Evolutionary conservation across 2,329 filamentous ascomycete genomes (phyloP), one percentile per base, ranked within the genome.

Genomic region (Lasiodiplodia sp.): DNA sequence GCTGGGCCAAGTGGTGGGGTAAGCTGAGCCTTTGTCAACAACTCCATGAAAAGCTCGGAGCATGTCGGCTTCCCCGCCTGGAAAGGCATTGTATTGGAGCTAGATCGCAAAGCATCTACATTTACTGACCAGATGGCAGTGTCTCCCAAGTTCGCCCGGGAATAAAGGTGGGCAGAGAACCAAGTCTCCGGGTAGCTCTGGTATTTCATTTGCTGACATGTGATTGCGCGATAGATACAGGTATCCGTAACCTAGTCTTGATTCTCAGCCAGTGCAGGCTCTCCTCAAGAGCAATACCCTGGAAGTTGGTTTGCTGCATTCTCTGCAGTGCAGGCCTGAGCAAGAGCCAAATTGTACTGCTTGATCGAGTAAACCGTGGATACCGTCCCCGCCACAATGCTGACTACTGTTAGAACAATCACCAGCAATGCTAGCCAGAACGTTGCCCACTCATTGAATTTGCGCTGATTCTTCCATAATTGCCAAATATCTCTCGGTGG

Each of bases 1-100:
- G 3, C n/a, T 34, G 2, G 25, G 18, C 58, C 47, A 52, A 38
- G 44, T 38, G 18, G 60, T 52, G 60, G 60, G 60, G 60, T 64
- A 62, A 64, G 60, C 60, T 64, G 60, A 38, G 2, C 2, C 12
- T 18, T 6, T n/a, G 47, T 38, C 44, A 31, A 34, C 60, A 49
- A 23, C 7, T 38, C 18, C 12, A 18, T 21, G 60, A 47, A 25
- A n/a, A 21, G 10, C 18, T 47, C 44, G 18, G 44, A 21, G n/a
- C 10, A 47, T 3, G n/a, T 10, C n/a, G 44, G n/a, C 6, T 21
- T n/a, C 18, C 7, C 10, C 18, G 7, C 44, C 7, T 7, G 40
- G 18, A n/a, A 18, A 16, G 6, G 18, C 10, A 8, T n/a, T 47
- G 10, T 14, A 0, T 6, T 11, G 0, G 4, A 21, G 44, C 44